Evolutionary conservation across 169 alveolate species (phyloP).

Genomic region (Cryptosporidium baileyi): DNA sequence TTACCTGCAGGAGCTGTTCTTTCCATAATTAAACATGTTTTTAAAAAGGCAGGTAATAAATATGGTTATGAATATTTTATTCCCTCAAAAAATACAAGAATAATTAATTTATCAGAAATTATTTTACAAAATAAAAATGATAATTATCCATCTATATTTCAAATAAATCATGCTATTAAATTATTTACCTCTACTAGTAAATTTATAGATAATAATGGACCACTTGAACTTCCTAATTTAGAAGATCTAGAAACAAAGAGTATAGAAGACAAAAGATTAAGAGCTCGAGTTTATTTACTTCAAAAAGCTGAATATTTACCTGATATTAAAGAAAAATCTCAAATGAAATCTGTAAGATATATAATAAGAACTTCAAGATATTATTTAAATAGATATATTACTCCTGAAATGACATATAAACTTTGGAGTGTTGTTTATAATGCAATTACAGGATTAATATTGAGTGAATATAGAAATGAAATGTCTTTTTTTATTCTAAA

Average conservation of each 20-base stretch:
- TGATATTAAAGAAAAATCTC: not conserved
- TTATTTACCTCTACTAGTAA: conserved; percentile 5
- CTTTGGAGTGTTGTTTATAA: conserved; percentile 43
- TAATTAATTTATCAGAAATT: conserved; percentile 4
- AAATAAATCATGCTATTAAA: conserved; percentile 54
- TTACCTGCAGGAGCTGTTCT: not conserved
- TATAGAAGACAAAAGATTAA: conserved; percentile 8
- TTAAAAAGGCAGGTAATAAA: not conserved
- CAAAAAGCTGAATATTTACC: conserved; percentile 55
- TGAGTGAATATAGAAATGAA: not conserved
- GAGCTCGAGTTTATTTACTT: not conserved
- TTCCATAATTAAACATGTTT: not conserved
- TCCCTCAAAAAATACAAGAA: not conserved
- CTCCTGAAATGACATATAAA: conserved; percentile 34
- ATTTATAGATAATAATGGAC: not conserved
- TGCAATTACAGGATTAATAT: conserved; percentile 15
- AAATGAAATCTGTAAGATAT: conserved; percentile 19
- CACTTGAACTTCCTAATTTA: conserved; percentile 30
- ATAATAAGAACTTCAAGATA: conserved; percentile 52
- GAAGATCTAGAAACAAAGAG: not conserved
- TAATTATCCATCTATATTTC: conserved; percentile 19
- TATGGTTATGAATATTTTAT: conserved; percentile 18
- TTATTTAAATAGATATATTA: conserved; percentile 15
- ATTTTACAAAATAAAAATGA: conserved; percentile 5
- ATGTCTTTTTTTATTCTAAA: conserved; percentile 37